phyloP scores from a whole-genome alignment of 2,329 filamentous ascomycete genomes.

The Lachnellula suecica region DNA sequence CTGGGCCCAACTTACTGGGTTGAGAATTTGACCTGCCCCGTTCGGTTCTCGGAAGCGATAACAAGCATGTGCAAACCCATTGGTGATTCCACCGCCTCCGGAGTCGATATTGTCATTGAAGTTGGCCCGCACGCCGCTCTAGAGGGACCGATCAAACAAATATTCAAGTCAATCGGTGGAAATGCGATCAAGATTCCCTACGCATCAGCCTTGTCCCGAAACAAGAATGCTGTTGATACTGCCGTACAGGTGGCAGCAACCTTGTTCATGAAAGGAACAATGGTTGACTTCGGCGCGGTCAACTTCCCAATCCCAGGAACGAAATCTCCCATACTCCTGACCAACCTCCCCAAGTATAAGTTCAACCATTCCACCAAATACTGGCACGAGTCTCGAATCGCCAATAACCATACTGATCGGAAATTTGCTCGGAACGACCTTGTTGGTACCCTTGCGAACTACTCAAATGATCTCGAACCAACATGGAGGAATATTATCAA shows the following conservation, averaged over 20 bases:
- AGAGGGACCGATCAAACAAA: conserved; percentile 33
- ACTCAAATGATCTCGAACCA: conserved; percentile 30
- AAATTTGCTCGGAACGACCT: conserved; percentile 49
- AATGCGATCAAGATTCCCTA: conserved; percentile 39
- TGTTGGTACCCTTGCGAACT: conserved; percentile 39
- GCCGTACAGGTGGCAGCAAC: conserved; percentile 44
- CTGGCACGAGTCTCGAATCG: conserved; percentile 25
- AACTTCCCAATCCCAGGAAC: conserved; percentile 41
- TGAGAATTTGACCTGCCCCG: conserved; percentile 44
- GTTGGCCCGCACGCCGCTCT: conserved; percentile 39
- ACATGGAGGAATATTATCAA: conserved; percentile 36
- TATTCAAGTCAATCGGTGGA: conserved; percentile 41
- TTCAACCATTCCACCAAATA: conserved; percentile 25
- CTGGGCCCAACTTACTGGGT: conserved; percentile 45
- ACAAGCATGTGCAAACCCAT: conserved; percentile 19
- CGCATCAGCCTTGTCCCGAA: conserved; percentile 45
- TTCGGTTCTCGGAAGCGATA: conserved; percentile 44
- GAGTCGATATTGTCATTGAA: conserved; percentile 27
- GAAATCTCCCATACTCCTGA: conserved; percentile 18
- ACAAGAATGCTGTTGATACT: conserved; percentile 47
- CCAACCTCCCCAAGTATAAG: conserved; percentile 22
- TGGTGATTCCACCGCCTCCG: conserved; percentile 3
- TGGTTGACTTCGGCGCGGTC: conserved; percentile 44
- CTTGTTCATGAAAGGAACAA: conserved; percentile 45
- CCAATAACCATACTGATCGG: conserved; percentile 26